These are phyloP conservation scores for Echinosophora koreensis DNA, from an alignment of 306 rosid genomes.

Conservation along the genomic window DNA sequence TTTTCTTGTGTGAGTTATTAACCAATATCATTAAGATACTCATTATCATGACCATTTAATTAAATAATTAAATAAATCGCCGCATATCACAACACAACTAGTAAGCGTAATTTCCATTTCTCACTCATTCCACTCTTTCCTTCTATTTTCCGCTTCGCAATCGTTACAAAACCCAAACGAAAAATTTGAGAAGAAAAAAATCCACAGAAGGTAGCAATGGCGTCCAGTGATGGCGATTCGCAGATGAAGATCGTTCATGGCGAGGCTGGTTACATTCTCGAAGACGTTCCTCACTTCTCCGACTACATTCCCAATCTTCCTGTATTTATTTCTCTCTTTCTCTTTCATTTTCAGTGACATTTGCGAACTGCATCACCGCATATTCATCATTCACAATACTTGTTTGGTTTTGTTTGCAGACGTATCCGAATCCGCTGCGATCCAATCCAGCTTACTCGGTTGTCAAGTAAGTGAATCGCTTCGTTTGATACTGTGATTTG, in stretches of 20 bases:
- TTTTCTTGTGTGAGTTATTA: no score
- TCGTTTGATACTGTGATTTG: not conserved
- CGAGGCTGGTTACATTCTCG: constrained; percentile 71
- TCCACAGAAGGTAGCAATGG: constrained; percentile 41
- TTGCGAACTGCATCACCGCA: constrained; percentile 5
- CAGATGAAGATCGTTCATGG: constrained; percentile 65
- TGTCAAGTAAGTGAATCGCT: constrained; percentile 71
- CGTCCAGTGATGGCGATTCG: constrained; percentile 44
- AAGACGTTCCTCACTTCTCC: constrained; percentile 88
- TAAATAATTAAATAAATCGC: not conserved
- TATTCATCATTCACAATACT: constrained; percentile 9
- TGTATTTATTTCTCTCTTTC: constrained; percentile 42
- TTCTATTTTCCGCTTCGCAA: not conserved
- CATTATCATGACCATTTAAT: no score
- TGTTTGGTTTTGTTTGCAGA: constrained; percentile 54
- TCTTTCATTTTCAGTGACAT: not conserved
- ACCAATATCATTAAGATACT: no score
- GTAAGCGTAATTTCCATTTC: not conserved
- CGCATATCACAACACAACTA: not conserved
- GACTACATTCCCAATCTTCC: constrained; percentile 77
- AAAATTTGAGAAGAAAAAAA: constrained; percentile 1
- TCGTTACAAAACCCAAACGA: not conserved
- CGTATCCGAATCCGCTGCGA: constrained; percentile 84
- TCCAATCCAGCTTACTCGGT: constrained; percentile 97
- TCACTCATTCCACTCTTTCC: constrained; percentile 14